Evolutionary conservation across 108 stramenopile genomes (phyloP).

Genomic region (Skeletonema grethae): DNA sequence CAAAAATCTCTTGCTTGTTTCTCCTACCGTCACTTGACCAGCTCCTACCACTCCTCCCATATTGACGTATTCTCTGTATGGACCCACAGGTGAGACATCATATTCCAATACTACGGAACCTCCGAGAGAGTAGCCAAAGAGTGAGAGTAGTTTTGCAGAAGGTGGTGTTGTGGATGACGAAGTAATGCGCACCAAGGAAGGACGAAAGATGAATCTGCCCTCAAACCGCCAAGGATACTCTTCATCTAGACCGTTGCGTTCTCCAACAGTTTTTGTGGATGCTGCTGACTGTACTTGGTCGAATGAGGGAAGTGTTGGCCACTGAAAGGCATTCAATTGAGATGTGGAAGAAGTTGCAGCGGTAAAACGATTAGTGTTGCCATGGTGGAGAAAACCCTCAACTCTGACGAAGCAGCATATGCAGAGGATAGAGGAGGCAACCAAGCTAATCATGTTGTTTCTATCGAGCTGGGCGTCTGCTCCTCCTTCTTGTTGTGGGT

Average conservation of each 20-base stretch:
- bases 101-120: constrained; percentile 59
- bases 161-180: constrained; percentile 6
- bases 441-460: not conserved
- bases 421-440: not conserved
- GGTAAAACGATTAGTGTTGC: not conserved
- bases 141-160: constrained; percentile 34
- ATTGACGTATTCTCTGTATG: constrained; percentile 57
- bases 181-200: constrained; percentile 42
- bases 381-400: not conserved
- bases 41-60: constrained; percentile 51
- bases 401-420: not conserved
- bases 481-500: no score
- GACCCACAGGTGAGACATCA: constrained; percentile 62
- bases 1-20: constrained; percentile 3
- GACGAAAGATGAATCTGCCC: constrained; percentile 60
- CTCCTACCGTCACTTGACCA: constrained; percentile 23
- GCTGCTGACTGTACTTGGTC: not conserved
- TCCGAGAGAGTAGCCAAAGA: constrained; percentile 60
- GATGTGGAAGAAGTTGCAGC: not conserved
- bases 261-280: constrained; percentile 5
- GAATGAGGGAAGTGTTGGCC: constrained; percentile 8
- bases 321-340: not conserved
- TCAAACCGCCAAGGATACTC: constrained; percentile 56
- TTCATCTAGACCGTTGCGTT: constrained; percentile 45
- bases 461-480: no score